phyloP scores from a whole-genome alignment of 495 filamentous ascomycete genomes.

The Xylaria telfairii region DNA sequence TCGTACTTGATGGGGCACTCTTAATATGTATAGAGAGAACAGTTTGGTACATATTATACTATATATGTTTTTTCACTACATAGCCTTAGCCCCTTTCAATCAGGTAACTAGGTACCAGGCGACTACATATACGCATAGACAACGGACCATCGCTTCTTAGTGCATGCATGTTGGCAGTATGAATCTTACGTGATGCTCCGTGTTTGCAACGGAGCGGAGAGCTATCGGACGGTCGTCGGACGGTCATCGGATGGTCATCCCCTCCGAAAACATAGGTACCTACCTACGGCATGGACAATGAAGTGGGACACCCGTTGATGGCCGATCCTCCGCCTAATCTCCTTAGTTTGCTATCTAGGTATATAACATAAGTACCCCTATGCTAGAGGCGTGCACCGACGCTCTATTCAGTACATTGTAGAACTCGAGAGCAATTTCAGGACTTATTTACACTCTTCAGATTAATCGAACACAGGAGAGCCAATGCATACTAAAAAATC shows the following conservation, averaged over 20 bases:
- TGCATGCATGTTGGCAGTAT: too few relatives aligned
- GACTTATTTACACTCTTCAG: too few relatives aligned
- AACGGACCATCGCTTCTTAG: too few relatives aligned
- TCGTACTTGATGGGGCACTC: not conserved
- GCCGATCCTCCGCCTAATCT: not conserved
- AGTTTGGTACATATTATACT: not conserved
- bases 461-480: too few relatives aligned
- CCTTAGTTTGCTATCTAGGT: not conserved
- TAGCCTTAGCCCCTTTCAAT: not conserved
- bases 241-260: not conserved
- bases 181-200: not conserved
- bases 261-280: not conserved
- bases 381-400: too few relatives aligned
- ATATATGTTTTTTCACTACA: not conserved
- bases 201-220: not conserved
- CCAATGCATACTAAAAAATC: too few relatives aligned
- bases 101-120: not conserved
- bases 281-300: not conserved
- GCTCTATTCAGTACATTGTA: too few relatives aligned
- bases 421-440: too few relatives aligned
- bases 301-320: not conserved
- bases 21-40: not conserved
- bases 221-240: constrained; percentile 6
- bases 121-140: not conserved
- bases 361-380: not conserved